phyloP scores from a whole-genome alignment of 331 rosid genomes.

The Acacia pycnantha region DNA sequence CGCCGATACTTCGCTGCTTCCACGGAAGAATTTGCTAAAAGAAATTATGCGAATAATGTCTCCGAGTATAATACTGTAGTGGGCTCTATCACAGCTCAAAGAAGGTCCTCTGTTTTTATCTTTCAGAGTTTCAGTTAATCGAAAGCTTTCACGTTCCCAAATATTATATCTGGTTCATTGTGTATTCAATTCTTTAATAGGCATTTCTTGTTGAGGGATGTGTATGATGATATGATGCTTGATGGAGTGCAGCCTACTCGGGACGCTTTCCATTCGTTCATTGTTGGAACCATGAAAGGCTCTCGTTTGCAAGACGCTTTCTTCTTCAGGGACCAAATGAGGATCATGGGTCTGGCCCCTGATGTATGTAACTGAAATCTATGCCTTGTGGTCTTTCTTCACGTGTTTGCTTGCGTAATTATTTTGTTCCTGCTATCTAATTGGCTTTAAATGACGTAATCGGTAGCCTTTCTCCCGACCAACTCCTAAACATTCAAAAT shows the following conservation, averaged over 20 bases:
- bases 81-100: slow-evolving; percentile 56
- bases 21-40: slow-evolving; percentile 55
- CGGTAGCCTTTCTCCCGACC: slow-evolving; percentile 6
- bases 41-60: slow-evolving; percentile 80
- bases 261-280: slow-evolving; percentile 73
- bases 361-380: slow-evolving; percentile 54
- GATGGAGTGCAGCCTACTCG: slow-evolving; percentile 87
- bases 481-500: neutral
- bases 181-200: slow-evolving; percentile 34
- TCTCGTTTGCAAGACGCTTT: slow-evolving; percentile 75
- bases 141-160: neutral
- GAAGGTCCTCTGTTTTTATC: slow-evolving; percentile 43
- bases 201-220: slow-evolving; percentile 70
- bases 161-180: neutral
- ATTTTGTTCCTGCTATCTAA: neutral
- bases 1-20: slow-evolving; percentile 49
- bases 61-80: slow-evolving; percentile 83
- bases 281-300: slow-evolving; percentile 76
- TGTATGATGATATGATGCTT: slow-evolving; percentile 83
- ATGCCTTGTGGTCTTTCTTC: neutral
- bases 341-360: slow-evolving; percentile 76
- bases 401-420: neutral
- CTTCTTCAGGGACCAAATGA: slow-evolving; percentile 83
- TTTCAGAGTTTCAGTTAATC: slow-evolving; percentile 5
- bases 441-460: neutral